Base-by-base conservation (phyloP, 2,329 filamentous ascomycete genomes). In the Colletotrichum costaricense region DNA sequence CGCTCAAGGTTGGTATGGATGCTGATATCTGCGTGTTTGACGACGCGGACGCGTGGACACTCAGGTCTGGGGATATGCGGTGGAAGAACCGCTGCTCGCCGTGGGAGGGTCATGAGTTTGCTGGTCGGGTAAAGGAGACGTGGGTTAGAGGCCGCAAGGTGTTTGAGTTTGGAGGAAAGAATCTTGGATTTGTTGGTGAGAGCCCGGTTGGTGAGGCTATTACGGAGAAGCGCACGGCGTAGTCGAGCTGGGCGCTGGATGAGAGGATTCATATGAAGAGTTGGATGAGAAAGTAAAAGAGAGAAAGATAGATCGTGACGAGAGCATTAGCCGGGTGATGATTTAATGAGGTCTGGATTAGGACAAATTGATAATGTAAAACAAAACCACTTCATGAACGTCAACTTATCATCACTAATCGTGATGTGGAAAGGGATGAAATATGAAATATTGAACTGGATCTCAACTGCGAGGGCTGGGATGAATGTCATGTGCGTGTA, bases 11-110 rank as follows among this genome's bases (percentile, higher is more conserved):
- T 0, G 96, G 96, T 0, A 93, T 95, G 83, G 96, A 98, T 82
- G 96, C 93, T 1, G 96, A 98, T 80, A 88, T 98, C 56, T 97
- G 94, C 77, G 92, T 98, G 19, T 98, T 98, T 80, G 96, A 98
- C 80, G 95, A 97, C 75, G 84, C 88, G n/a, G 91, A 91, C 26
- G 88, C 89, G 77, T 99, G 96, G 88, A 88, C 91, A 28, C 92
- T 97, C 65, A 85, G 90, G 71, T 87, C 89, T 22, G 91, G 89
- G 74, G 94, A 95, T 63, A 97, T 99, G 95, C 89, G 97, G 76
- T 99, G 97, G 89, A 92, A 95, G 83, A 98, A 98, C 83, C 94
- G 95, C 79, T 95, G 95, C 86, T 95, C 93, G 69, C 95, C 95
- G 0, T 98, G 97, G 88, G 93, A 98, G 81, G 94, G 94, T 24